Evolutionary conservation across 352 stramenopile species (phyloP).

Genomic region (Phytophthora sansomeana): DNA sequence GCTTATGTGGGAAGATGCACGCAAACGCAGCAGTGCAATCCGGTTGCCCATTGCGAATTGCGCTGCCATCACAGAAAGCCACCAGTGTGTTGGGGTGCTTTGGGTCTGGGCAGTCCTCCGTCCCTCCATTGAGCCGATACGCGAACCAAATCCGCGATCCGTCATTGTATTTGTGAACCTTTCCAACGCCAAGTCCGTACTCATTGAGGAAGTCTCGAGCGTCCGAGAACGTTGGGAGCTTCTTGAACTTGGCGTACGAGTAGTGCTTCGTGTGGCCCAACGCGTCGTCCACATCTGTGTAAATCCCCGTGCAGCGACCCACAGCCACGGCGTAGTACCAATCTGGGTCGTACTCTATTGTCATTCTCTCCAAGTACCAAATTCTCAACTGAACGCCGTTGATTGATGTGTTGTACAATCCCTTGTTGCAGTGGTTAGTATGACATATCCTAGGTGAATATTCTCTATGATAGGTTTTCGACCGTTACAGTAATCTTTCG

Average conservation of each 20-base stretch:
- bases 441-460: neutral
- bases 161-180: slow-evolving; percentile 5
- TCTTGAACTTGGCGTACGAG: slow-evolving; percentile 51
- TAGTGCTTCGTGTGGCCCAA: slow-evolving; percentile 3
- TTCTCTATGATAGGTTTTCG: neutral
- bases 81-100: slow-evolving; percentile 54
- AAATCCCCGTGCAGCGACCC: slow-evolving; percentile 25
- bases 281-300: slow-evolving; percentile 22
- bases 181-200: slow-evolving; percentile 18
- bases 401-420: neutral
- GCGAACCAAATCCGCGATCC: slow-evolving; percentile 21
- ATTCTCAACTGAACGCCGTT: neutral
- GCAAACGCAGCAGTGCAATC: slow-evolving; percentile 61
- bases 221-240: slow-evolving; percentile 54
- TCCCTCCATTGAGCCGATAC: slow-evolving; percentile 14
- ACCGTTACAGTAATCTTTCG: slow-evolving; percentile 10
- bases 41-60: slow-evolving; percentile 56
- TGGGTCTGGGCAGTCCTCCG: slow-evolving; percentile 45
- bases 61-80: slow-evolving; percentile 51
- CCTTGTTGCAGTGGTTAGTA: neutral
- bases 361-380: neutral
- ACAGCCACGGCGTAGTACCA: slow-evolving; percentile 27
- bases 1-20: slow-evolving; percentile 67
- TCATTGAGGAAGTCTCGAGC: slow-evolving; percentile 47
- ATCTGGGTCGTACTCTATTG: neutral